Base-by-base conservation (phyloP, 257 asterid genomes). In the Euphrasia confusa region DNA sequence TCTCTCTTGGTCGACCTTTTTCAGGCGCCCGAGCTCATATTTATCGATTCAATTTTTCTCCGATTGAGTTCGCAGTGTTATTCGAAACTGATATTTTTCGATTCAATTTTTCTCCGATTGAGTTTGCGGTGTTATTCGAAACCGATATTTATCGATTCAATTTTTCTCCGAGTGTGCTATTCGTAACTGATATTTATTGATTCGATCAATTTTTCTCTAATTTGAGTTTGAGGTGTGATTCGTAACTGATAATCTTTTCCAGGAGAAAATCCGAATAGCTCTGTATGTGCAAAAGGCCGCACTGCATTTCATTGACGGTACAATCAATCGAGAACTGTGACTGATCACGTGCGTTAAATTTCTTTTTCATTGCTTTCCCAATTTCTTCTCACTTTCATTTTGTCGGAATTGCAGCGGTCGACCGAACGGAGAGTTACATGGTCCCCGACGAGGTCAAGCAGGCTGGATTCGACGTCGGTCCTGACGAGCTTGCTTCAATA, bases 231-330 rank as follows among this genome's bases (percentile, higher is more conserved):
- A 21, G 24, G 24, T 21, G 24, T 21, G 24, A 21, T 21, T 21
- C 24, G 24, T 21, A 21, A 21, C 24, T 21, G 24, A 21, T n/a
- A 8, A 60, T 62, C 61, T 61, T 72, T 62, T 66, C 8, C 91
- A 89, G 90, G 92, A 89, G 83, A 76, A 81, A 72, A 80, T 89
- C 32, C 78, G 95, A 61, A 67, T 82, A 72, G 87, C 81, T 74
- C 50, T 89, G 52, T 82, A 78, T 54, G 96, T 86, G 64, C 95
- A 89, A 67, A 86, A 80, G 73, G 95, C 93, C 3, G 93, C 96
- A 30, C 65, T 83, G 58, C 81, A 79, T 64, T 89, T 89, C 79
- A 82, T 89, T 48, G 89, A 84, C 64, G 94, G 97, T 86, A 78
- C 45, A 58, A 33, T 58, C 40, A 63, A 30, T 21, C 10, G 2